Conservation (phyloP, 176 grass and related monocot species). For the Oryza meyeriana region DNA sequence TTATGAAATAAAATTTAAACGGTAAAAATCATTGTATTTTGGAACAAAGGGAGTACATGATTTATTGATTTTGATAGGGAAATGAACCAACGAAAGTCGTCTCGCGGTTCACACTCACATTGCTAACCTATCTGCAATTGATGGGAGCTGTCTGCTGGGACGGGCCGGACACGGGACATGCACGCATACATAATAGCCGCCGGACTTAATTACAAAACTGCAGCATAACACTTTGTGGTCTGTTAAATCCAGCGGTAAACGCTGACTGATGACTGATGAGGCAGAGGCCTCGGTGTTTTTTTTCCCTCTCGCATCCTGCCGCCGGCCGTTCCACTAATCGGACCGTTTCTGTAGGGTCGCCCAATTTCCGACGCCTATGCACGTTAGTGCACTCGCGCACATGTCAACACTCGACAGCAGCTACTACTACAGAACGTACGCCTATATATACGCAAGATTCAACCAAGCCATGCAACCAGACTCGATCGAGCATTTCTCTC, state of each 20-base stretch:
- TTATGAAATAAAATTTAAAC: too few species aligned
- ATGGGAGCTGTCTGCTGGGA: background rate
- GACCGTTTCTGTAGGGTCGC: conserved; percentile 33
- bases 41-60: too few species aligned
- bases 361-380: background rate
- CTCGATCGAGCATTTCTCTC: background rate
- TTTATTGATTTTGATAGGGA: too few species aligned
- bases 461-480: background rate
- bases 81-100: too few species aligned
- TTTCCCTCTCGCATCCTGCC: background rate
- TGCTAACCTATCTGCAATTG: background rate
- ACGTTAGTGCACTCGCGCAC: background rate
- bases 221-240: background rate
- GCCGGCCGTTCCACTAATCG: conserved; percentile 13
- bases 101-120: too few species aligned
- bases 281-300: background rate
- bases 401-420: background rate
- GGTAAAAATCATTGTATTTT: too few species aligned
- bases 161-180: background rate
- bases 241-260: conserved; percentile 9
- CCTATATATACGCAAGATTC: conserved; percentile 20
- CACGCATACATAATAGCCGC: background rate
- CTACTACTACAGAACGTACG: background rate
- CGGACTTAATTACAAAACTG: background rate
- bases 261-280: conserved; percentile 20